Conservation (phyloP, 257 asterid genomes). For the Penstemon barbatus region DNA sequence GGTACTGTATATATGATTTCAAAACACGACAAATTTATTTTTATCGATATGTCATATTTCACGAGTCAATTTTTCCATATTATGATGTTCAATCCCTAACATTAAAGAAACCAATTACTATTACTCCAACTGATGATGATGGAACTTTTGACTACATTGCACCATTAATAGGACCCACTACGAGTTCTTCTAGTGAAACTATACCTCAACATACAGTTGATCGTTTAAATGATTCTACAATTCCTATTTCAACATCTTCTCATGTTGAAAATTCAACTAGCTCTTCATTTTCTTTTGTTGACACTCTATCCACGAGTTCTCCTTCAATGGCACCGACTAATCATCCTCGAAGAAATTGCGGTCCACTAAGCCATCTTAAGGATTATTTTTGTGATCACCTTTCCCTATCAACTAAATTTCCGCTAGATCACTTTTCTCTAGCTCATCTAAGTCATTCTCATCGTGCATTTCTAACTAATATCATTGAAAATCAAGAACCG, state of each 20-base stretch:
- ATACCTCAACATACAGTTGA: too few relatives aligned
- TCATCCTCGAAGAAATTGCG: background rate
- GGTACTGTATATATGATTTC: background rate
- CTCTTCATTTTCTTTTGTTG: background rate
- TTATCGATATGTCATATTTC: background rate
- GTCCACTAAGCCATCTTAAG: background rate
- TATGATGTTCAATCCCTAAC: background rate
- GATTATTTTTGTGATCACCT: background rate
- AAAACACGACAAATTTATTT: background rate
- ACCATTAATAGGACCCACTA: too few relatives aligned
- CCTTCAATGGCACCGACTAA: background rate
- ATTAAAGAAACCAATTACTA: background rate
- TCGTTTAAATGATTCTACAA: too few relatives aligned
- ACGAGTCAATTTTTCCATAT: background rate
- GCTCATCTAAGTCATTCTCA: too few relatives aligned
- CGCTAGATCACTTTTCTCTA: too few relatives aligned
- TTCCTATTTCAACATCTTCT: background rate
- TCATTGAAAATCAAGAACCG: slow-evolving; percentile 8
- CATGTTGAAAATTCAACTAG: background rate
- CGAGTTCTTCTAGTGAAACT: too few relatives aligned
- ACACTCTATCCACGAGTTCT: background rate
- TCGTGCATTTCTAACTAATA: background rate
- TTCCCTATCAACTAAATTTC: background rate
- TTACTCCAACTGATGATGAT: background rate
- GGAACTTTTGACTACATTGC: background rate